Evolutionary conservation across 495 filamentous ascomycete species (phyloP).

Genomic region (Xylaria intraflava): DNA sequence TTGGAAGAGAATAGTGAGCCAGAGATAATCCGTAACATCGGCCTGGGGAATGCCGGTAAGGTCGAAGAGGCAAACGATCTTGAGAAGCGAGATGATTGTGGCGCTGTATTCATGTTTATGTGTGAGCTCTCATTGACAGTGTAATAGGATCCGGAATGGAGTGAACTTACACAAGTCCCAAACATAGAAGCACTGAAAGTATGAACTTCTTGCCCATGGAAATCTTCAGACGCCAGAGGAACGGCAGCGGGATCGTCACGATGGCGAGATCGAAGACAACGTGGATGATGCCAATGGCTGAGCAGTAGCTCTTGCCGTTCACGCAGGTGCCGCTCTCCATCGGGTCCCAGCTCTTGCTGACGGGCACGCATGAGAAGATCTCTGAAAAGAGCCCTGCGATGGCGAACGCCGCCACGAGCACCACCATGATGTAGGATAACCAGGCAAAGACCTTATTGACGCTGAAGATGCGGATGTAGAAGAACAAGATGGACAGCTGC

Average conservation of each 20-base stretch:
- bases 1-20: not conserved
- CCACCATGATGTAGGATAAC: constrained; percentile 17
- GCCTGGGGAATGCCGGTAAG: not conserved
- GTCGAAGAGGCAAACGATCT: not conserved
- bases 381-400: constrained; percentile 23
- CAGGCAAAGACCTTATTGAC: not conserved
- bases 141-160: not conserved
- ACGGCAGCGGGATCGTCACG: constrained; percentile 3
- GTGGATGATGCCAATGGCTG: constrained; percentile 1
- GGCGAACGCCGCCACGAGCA: constrained; percentile 12
- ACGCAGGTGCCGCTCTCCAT: constrained; percentile 7
- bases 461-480: constrained; percentile 7
- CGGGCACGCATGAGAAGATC: constrained; percentile 19
- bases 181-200: constrained; percentile 2
- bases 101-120: not conserved
- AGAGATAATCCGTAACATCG: constrained; percentile 6
- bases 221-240: constrained; percentile 8
- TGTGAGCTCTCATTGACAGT: not conserved
- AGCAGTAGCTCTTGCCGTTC: constrained; percentile 8
- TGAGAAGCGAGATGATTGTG: constrained; percentile 4
- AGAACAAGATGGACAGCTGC: not conserved
- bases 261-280: constrained; percentile 10
- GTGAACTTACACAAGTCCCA: constrained; percentile 11
- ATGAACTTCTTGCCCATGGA: constrained; percentile 3
- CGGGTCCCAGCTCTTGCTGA: constrained; percentile 21